These are phyloP conservation scores for Dendrocalamus latiflorus DNA, from an alignment of 202 grass and related monocot species.

Conservation along the genomic window DNA sequence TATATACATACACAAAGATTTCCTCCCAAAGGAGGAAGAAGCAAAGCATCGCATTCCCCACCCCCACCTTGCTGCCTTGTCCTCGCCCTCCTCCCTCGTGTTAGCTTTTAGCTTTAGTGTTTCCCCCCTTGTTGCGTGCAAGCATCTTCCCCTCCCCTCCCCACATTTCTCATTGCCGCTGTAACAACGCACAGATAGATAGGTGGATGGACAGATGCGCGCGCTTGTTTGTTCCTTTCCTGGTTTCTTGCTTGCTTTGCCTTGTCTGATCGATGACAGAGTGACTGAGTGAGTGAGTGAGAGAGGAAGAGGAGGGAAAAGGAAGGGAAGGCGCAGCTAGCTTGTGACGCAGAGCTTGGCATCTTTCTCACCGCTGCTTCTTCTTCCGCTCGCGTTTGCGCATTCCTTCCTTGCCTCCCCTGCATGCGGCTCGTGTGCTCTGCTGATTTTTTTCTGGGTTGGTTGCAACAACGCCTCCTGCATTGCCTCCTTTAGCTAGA, in stretches of 20 bases:
- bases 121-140: slow-evolving; percentile 39
- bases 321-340: background rate
- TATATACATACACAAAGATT: background rate
- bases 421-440: slow-evolving; percentile 21
- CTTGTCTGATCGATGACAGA: background rate
- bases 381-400: background rate
- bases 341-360: slow-evolving; percentile 22
- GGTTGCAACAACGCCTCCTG: background rate
- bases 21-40: slow-evolving; percentile 56
- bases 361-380: slow-evolving; percentile 17
- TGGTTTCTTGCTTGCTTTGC: background rate
- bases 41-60: slow-evolving; percentile 73
- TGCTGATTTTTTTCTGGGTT: background rate
- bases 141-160: slow-evolving; percentile 47
- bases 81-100: background rate
- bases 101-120: slow-evolving; percentile 14
- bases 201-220: background rate
- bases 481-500: slow-evolving; percentile 4
- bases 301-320: background rate
- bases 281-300: no score
- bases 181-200: background rate
- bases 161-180: slow-evolving; percentile 22
- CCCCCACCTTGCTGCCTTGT: background rate
- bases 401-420: background rate
- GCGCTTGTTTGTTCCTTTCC: slow-evolving; percentile 14